A percentile compares a stretch with the other conserved stretches of the same genome.
Conservation (phyloP, 176 grass and related monocot species). For the Calamus simplicifolius region DNA sequence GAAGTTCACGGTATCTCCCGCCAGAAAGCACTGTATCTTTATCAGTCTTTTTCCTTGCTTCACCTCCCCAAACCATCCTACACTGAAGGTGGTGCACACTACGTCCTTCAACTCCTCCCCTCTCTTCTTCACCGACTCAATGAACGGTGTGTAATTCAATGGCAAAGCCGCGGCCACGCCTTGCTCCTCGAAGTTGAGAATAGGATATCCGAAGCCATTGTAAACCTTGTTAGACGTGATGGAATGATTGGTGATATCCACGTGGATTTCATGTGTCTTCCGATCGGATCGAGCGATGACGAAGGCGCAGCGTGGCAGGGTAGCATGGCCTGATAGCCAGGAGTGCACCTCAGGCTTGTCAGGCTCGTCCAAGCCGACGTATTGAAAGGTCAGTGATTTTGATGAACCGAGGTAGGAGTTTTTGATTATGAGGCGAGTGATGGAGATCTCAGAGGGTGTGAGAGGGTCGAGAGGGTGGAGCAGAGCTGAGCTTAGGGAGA, state of each 20-base stretch:
- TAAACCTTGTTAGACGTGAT: slow-evolving; percentile 33
- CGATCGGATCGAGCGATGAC: slow-evolving; percentile 38
- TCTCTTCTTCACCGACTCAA: slow-evolving; percentile 29
- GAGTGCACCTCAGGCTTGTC: slow-evolving; percentile 45
- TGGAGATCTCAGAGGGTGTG: slow-evolving; percentile 31
- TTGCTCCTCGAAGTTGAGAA: slow-evolving; percentile 42
- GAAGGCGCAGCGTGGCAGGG: slow-evolving; percentile 25
- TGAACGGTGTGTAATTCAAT: slow-evolving; percentile 35
- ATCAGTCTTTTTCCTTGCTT: slow-evolving; percentile 18
- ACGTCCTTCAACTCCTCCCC: slow-evolving; percentile 40
- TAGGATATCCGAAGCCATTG: slow-evolving; percentile 36
- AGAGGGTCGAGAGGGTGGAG: slow-evolving; percentile 57
- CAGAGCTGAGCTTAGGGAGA: not conserved
- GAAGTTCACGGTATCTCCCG: slow-evolving; percentile 44
- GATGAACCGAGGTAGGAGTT: slow-evolving; percentile 24
- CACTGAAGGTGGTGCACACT: slow-evolving; percentile 31
- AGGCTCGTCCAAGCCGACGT: slow-evolving; percentile 79
- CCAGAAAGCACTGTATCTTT: slow-evolving; percentile 42
- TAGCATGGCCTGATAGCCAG: not conserved
- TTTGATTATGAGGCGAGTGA: slow-evolving; percentile 19
- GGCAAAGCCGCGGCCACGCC: slow-evolving; percentile 27
- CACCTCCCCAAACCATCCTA: slow-evolving; percentile 50
- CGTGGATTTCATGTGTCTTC: slow-evolving; percentile 42
- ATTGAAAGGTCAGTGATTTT: slow-evolving; percentile 45
- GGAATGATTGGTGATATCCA: slow-evolving; percentile 15